Evolutionary conservation across 192 early-diverging fungal species (phyloP).

Genomic region (Chytriomyces sp.): DNA sequence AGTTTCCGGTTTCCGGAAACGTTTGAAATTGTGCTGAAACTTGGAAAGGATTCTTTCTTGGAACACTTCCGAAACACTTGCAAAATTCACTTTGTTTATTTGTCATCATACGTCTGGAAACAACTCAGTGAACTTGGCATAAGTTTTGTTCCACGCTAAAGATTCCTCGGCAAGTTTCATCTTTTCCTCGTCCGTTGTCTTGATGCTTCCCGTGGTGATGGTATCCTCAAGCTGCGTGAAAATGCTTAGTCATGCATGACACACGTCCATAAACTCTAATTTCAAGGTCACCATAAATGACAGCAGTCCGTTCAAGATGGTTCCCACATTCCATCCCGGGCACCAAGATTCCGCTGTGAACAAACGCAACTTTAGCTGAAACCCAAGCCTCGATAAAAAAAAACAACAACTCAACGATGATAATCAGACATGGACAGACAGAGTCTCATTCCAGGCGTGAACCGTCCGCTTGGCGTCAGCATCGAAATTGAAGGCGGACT

Average conservation of each 20-base stretch:
- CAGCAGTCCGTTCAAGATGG: conserved; percentile 91
- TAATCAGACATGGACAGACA: conserved; percentile 98
- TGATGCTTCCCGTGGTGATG: conserved; percentile 87
- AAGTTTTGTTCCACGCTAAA: conserved; percentile 77
- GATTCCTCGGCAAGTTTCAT: conserved; percentile 76
- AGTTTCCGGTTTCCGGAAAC: too few species aligned
- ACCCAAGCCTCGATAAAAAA: not conserved
- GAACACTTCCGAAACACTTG: too few species aligned
- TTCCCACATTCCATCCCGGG: conserved; percentile 95
- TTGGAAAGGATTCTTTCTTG: too few species aligned
- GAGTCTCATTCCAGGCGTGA: conserved; percentile 87
- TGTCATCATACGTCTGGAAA: conserved; percentile 6
- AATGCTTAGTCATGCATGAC: not conserved
- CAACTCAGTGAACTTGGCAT: conserved; percentile 66
- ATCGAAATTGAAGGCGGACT: conserved; percentile 60
- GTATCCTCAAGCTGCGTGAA: conserved; percentile 70
- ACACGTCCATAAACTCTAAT: not conserved
- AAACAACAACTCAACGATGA: conserved; percentile 41
- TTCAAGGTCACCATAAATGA: conserved; percentile 84
- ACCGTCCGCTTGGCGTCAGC: conserved; percentile 70
- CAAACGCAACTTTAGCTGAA: too few species aligned
- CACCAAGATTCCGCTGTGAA: conserved; percentile 76
- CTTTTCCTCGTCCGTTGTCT: conserved; percentile 79
- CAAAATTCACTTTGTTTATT: too few species aligned
- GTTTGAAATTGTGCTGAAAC: too few species aligned